These are phyloP conservation scores for Suhomyces atakaporum DNA, from an alignment of 1,139 yeast genomes.

Conservation along the genomic window DNA sequence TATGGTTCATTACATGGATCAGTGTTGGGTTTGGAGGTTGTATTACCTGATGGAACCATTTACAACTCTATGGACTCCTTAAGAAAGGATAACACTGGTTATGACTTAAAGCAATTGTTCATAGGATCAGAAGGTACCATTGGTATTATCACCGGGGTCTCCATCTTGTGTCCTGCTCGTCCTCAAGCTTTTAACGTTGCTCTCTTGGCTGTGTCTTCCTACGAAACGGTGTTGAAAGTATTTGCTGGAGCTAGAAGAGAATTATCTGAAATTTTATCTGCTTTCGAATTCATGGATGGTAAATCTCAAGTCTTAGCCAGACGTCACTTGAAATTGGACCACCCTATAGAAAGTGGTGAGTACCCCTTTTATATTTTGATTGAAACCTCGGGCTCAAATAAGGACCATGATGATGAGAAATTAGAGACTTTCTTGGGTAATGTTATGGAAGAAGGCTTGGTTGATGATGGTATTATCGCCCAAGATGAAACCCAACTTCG, in stretches of 20 bases:
- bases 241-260: constrained; percentile 79
- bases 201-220: constrained; percentile 77
- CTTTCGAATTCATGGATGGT: constrained; percentile 93
- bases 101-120: constrained; percentile 86
- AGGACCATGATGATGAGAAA: constrained; percentile 80
- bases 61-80: constrained; percentile 78
- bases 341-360: constrained; percentile 74
- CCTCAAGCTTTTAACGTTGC: constrained; percentile 89
- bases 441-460: constrained; percentile 81
- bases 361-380: constrained; percentile 88
- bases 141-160: constrained; percentile 88
- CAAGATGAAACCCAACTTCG: constrained; percentile 88
- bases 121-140: constrained; percentile 94
- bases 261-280: constrained; percentile 82
- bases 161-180: constrained; percentile 88
- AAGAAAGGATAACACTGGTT: constrained; percentile 93
- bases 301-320: constrained; percentile 69
- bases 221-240: constrained; percentile 79
- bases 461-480: constrained; percentile 91
- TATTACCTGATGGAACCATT: constrained; percentile 84
- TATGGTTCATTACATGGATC: constrained; percentile 94
- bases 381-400: constrained; percentile 92
- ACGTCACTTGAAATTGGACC: constrained; percentile 54
- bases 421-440: constrained; percentile 77
- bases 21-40: constrained; percentile 89